Evolutionary conservation across 2,329 filamentous ascomycete species (phyloP), one percentile per base, ranked within the genome.

Genomic region (Diatrype stigma): DNA sequence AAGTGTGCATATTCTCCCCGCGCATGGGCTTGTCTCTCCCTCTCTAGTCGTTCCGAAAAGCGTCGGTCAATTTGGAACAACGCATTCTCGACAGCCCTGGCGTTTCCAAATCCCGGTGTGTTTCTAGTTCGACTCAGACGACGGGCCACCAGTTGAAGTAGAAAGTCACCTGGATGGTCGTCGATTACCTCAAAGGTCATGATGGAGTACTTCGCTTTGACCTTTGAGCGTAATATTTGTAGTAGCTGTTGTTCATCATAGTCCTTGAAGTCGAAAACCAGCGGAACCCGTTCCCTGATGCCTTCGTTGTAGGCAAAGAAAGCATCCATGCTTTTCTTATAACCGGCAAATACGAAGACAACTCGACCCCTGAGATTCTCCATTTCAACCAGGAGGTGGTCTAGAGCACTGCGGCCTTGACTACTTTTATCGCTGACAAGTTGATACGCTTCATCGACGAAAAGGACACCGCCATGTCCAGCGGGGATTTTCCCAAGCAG

Each of bases 371-470:
- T 79, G 1, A 83, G 73, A 46, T 90, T 89, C 59, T 92, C 88
- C 1, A 90, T 79, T 59, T 91, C 87, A 0, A 85, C 77, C 0
- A 92, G 76, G 0, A 93, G 71, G 53, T 78, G 89, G 54, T 93
- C 87, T 0, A 93, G 70, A 0, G 90, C 85, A 0, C 78, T 75
- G 0, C 68, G 71, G 0, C 87, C 87, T 0, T 80, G 80, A 1
- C 63, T 60, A 17, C 71, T 86, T 48, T 80, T 79, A 0, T 78
- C 78, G 1, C 80, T 81, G 0, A 81, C 76, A 0, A 93, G 72
- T 56, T 92, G 87, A 60, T 93, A 91, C 0, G 87, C 87, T 64
- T 93, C 87, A 52, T 93, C 89, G 16, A 93, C 85, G 61, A 92
- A 92, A 2, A 90, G 60, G 0, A 84, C 84, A 0, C 89, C 89